These are phyloP conservation scores for Rhinocladiella mackenziei DNA, from an alignment of 2,329 filamentous ascomycete species.

Conservation along the genomic window DNA sequence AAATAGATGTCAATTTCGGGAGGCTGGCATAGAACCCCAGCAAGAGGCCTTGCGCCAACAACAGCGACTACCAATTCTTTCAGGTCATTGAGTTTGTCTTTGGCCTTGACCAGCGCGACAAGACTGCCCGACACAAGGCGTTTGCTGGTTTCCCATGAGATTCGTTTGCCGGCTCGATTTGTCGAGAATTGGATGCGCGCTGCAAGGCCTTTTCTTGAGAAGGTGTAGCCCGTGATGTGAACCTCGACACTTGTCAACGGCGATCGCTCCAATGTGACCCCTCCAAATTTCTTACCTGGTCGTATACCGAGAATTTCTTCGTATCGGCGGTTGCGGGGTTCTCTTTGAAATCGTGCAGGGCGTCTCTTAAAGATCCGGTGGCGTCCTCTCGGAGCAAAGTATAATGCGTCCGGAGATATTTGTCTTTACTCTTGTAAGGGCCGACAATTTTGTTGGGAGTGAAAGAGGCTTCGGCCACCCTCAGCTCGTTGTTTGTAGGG, in stretches of 20 bases:
- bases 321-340: constrained; percentile 57
- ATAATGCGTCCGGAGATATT: constrained; percentile 72
- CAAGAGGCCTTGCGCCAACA: constrained; percentile 65
- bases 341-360: constrained; percentile 55
- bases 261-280: no score
- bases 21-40: constrained; percentile 60
- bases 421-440: constrained; percentile 57
- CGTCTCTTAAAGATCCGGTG: constrained; percentile 63
- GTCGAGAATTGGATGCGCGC: constrained; percentile 68
- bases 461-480: constrained; percentile 36
- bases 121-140: constrained; percentile 53
- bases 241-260: constrained; percentile 52
- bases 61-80: constrained; percentile 61
- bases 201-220: constrained; percentile 60
- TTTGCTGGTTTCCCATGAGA: constrained; percentile 64
- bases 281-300: constrained; percentile 53
- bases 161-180: constrained; percentile 58
- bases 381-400: constrained; percentile 71
- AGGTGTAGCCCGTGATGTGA: constrained; percentile 60
- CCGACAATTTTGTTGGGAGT: constrained; percentile 53
- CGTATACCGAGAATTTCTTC: constrained; percentile 61
- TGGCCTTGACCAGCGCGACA: constrained; percentile 51
- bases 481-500: constrained; percentile 40
- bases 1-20: constrained; percentile 75
- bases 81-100: constrained; percentile 59